Evolutionary conservation across 2,329 filamentous ascomycete genomes (phyloP).

Genomic region (Xylariales sp.): DNA sequence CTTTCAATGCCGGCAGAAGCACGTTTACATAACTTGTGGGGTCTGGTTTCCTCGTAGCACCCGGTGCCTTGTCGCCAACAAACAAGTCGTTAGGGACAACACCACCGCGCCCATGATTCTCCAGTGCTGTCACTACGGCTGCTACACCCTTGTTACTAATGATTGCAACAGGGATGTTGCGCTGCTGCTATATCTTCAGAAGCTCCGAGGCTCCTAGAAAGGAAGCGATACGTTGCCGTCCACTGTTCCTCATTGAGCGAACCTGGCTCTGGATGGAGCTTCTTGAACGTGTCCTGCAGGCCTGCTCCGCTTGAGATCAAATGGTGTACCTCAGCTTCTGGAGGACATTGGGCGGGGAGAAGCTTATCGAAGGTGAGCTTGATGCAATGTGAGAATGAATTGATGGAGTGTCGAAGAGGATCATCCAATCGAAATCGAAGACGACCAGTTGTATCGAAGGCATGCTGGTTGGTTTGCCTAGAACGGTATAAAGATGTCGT

Average conservation of each 20-base stretch:
- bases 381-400: constrained; percentile 12
- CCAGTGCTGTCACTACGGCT: constrained; percentile 4
- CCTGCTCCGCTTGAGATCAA: constrained; percentile 12
- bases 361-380: constrained; percentile 13
- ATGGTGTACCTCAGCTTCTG: constrained; percentile 9
- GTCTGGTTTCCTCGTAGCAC: constrained; percentile 13
- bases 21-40: constrained; percentile 10
- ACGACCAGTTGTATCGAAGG: constrained; percentile 9
- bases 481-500: not conserved
- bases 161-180: constrained; percentile 10
- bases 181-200: constrained; percentile 4
- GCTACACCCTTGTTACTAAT: constrained; percentile 12
- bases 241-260: constrained; percentile 6
- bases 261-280: constrained; percentile 4
- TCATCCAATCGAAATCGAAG: constrained; percentile 15
- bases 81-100: constrained; percentile 10
- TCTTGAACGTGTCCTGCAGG: constrained; percentile 11
- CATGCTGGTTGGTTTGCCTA: not conserved
- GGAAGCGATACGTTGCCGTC: constrained; percentile 8
- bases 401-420: constrained; percentile 15
- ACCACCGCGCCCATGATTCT: constrained; percentile 8
- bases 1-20: constrained; percentile 10
- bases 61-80: constrained; percentile 14
- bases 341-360: constrained; percentile 5
- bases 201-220: constrained; percentile 11